phyloP scores from a whole-genome alignment of 1,284 basidiomycete species.

The Trametes versicolor region DNA sequence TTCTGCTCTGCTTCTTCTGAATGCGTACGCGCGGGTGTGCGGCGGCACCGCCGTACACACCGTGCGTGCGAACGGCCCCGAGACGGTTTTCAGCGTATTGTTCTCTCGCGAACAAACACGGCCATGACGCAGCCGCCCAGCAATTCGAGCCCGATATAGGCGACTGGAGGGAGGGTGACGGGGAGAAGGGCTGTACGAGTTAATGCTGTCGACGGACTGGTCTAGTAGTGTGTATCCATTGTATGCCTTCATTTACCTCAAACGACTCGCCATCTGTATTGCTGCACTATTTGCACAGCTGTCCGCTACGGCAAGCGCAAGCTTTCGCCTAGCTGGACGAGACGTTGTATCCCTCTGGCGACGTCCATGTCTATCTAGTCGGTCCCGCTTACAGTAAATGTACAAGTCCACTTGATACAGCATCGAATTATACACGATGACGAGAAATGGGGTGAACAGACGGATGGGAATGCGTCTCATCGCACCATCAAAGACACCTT shows the following conservation, averaged over 20 bases:
- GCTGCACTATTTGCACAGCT: not conserved
- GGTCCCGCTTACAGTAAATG: too few relatives aligned
- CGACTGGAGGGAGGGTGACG: not conserved
- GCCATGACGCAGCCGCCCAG: not conserved
- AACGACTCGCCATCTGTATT: not conserved
- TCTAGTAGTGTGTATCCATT: conserved; percentile 1
- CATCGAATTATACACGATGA: too few relatives aligned
- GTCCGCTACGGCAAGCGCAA: too few relatives aligned
- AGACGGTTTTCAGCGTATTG: not conserved
- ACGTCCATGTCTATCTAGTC: too few relatives aligned
- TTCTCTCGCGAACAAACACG: not conserved
- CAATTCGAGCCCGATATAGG: not conserved
- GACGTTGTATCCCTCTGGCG: too few relatives aligned
- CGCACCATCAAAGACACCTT: too few relatives aligned
- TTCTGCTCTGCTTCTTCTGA: not conserved
- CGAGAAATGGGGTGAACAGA: too few relatives aligned
- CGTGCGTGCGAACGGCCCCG: not conserved
- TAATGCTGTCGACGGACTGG: not conserved
- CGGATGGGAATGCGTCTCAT: too few relatives aligned
- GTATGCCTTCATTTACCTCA: not conserved
- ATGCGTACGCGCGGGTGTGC: conserved; percentile 6
- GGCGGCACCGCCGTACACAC: not conserved
- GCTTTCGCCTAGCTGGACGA: too few relatives aligned
- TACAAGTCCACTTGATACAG: too few relatives aligned
- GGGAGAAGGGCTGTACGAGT: not conserved